Conservation (phyloP, 2,329 filamentous ascomycete species). For the Tolypocladium pustulatum region DNA sequence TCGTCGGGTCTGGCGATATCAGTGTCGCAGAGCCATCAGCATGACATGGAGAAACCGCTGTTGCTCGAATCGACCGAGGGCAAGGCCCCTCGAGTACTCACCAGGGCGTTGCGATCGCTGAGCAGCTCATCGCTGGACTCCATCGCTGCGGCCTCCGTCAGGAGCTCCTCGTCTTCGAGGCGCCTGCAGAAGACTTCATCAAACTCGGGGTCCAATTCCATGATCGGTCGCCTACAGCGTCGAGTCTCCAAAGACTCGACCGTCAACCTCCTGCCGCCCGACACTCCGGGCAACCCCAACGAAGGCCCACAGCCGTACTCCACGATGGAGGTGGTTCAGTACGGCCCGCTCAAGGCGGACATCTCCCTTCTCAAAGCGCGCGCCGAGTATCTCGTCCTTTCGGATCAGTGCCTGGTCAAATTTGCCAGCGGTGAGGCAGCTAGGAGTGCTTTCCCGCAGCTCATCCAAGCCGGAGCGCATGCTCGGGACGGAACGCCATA, state of each 20-base stretch:
- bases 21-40: constrained; percentile 9
- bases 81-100: constrained; percentile 24
- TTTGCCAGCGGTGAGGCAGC: constrained; percentile 38
- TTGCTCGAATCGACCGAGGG: constrained; percentile 14
- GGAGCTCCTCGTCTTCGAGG: constrained; percentile 20
- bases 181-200: constrained; percentile 27
- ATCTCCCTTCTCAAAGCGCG: constrained; percentile 37
- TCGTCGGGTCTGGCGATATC: constrained; percentile 16
- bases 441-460: constrained; percentile 33
- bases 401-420: constrained; percentile 38
- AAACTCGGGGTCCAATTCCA: constrained; percentile 28
- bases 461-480: constrained; percentile 18
- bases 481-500: constrained; percentile 10
- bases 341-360: constrained; percentile 38
- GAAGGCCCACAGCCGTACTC: constrained; percentile 21
- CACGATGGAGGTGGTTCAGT: constrained; percentile 30
- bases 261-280: constrained; percentile 17
- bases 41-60: constrained; percentile 8
- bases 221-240: constrained; percentile 30
- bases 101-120: constrained; percentile 26
- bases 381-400: constrained; percentile 41
- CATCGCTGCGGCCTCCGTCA: constrained; percentile 18
- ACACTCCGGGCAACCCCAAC: constrained; percentile 15
- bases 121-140: constrained; percentile 31
- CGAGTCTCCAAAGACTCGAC: constrained; percentile 27